Base-by-base conservation (phyloP, 805 yeast genomes). In the Wickerhamomyces sydowiorum region DNA sequence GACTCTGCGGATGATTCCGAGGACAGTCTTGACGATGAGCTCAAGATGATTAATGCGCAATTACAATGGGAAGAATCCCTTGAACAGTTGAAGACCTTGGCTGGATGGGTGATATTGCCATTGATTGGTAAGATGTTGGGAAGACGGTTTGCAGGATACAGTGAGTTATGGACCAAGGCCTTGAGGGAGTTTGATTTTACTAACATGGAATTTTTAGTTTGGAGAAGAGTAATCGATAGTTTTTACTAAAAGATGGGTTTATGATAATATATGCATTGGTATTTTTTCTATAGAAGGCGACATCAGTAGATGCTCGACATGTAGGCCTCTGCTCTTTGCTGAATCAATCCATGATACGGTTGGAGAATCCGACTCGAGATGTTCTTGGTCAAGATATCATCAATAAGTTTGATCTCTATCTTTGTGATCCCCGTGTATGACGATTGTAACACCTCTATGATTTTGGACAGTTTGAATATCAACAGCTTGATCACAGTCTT, bases 21-120 rank as follows among this genome's bases (percentile, higher is more conserved):
- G 12, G 53, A 50, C 12, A 43, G 38, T 4, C 29, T 50, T 3
- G 57, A 54, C 20, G 42, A 41, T 1, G 62, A 61, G 25, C 45
- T 54, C 12, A 60, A 57, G 8, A 41, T 64, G 37, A 47, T 59
- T 17, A 62, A 76, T 28, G 82, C 86, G 1, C 85, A 81, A 51
- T 70, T 77, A 49, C 87, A 83, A 52, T 83, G 89, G 89, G 85
- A 82, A 40, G 85, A 80, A 51, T 78, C 83, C 28, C 46, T 83
- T 37, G 63, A 65, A 36, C 89, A 83, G 57, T 55, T 84, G 42
- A 69, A 69, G 31, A 74, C 75, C n/a, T 67, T 82, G 28, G 60
- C 81, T 27, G 75, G 73, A 42, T 70, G 78, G 60, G 77, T 84
- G 13, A 52, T 83, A 28, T 64, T 83, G 40, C 93, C 93, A 2